These are phyloP conservation scores for Vigna angularis DNA, from an alignment of 306 rosid species.

Conservation along the genomic window DNA sequence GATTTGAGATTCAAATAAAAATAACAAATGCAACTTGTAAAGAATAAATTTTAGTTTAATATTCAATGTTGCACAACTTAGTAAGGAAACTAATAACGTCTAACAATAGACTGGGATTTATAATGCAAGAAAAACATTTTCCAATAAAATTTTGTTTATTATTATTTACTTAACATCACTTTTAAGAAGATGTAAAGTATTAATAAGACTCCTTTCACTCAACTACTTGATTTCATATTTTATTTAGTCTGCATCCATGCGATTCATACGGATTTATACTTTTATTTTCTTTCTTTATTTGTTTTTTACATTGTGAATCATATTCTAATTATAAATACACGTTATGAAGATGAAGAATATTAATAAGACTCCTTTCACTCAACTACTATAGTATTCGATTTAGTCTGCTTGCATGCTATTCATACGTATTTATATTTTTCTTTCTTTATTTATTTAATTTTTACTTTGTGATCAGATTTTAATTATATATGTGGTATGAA, in stretches of 20 bases:
- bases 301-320: not conserved
- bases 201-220: not conserved
- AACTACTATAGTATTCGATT: not conserved
- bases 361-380: not conserved
- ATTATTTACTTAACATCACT: not conserved
- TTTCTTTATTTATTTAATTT: not conserved
- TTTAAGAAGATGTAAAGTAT: not conserved
- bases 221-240: not conserved
- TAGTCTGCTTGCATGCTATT: not conserved
- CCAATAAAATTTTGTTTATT: too few species aligned
- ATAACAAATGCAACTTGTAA: not conserved
- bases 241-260: conserved; percentile 8
- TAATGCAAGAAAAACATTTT: too few species aligned
- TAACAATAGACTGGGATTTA: too few species aligned
- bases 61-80: not conserved
- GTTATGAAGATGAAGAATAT: not conserved
- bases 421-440: not conserved
- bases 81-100: too few species aligned
- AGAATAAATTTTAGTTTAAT: not conserved
- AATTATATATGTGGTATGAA: not conserved
- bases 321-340: too few species aligned
- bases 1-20: not conserved
- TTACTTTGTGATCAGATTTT: not conserved
- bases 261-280: not conserved
- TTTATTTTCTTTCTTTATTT: not conserved